Evolutionary conservation across 148 eudicot species (phyloP).

Genomic region (Drosera capensis): DNA sequence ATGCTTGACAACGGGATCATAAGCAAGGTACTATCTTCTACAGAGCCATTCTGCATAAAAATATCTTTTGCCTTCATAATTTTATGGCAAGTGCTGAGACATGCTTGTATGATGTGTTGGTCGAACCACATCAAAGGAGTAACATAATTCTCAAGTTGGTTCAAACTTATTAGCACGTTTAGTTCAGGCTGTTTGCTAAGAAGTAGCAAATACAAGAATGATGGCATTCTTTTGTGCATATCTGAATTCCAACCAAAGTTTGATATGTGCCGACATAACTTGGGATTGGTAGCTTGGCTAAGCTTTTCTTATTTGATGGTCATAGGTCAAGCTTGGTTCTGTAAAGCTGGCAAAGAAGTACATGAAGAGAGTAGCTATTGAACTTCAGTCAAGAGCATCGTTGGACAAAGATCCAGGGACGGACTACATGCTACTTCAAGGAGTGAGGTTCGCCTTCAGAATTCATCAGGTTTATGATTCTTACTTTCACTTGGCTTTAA

Average conservation of each 20-base stretch:
- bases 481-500: no score
- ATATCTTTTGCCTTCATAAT: background rate
- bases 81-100: background rate
- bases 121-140: no score
- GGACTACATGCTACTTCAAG: constrained; percentile 84
- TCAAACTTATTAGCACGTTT: no score
- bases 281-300: no score
- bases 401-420: constrained; percentile 55
- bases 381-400: constrained; percentile 54
- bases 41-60: background rate
- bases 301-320: background rate
- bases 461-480: constrained; percentile 57
- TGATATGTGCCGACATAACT: no score
- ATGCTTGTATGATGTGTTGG: no score
- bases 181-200: no score
- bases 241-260: no score
- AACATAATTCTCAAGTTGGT: no score
- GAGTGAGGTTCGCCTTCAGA: constrained; percentile 78
- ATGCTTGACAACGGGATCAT: constrained; percentile 72
- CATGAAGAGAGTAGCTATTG: constrained; percentile 70
- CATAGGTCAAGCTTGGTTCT: constrained; percentile 61
- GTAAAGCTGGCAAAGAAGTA: constrained; percentile 70
- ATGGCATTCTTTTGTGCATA: no score
- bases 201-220: no score
- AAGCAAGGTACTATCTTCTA: constrained; percentile 38